These are phyloP conservation scores for Zoysia pacifica DNA, from an alignment of 176 grass and related monocot species.

Conservation along the genomic window DNA sequence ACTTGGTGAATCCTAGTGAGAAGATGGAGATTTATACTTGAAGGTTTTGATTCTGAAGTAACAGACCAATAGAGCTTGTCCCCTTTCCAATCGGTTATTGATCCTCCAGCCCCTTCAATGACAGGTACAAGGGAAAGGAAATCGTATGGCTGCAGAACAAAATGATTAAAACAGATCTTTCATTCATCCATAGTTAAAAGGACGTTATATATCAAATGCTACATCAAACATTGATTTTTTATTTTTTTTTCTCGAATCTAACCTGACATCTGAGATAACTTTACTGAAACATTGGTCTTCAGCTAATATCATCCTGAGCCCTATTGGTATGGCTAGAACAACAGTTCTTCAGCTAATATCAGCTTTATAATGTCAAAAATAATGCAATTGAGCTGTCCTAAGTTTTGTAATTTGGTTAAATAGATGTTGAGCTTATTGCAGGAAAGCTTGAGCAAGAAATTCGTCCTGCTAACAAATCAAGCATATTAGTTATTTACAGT, in stretches of 20 bases:
- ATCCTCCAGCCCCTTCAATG: constrained; percentile 87
- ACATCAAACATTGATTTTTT: background rate
- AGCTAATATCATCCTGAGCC: background rate
- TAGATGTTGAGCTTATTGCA: background rate
- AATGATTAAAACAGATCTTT: background rate
- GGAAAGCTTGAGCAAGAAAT: background rate
- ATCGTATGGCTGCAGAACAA: constrained; percentile 67
- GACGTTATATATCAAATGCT: background rate
- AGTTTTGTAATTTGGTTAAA: background rate
- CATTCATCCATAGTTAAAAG: background rate
- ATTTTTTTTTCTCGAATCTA: background rate
- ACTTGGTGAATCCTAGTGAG: background rate
- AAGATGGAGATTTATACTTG: constrained; percentile 53
- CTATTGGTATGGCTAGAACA: background rate
- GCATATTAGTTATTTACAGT: background rate
- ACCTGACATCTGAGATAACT: background rate
- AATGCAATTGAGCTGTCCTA: background rate
- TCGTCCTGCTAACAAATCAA: background rate
- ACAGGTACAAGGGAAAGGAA: constrained; percentile 80
- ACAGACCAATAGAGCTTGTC: constrained; percentile 63
- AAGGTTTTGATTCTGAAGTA: constrained; percentile 53
- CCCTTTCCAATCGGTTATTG: constrained; percentile 88
- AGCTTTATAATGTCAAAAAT: background rate
- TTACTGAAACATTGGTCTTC: background rate
- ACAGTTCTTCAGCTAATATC: background rate